Percentiles rank a stretch among this genome's conserved stretches.
These are phyloP conservation scores for Naganishia albida DNA, from an alignment of 1,284 basidiomycete species.

Conservation along the genomic window DNA sequence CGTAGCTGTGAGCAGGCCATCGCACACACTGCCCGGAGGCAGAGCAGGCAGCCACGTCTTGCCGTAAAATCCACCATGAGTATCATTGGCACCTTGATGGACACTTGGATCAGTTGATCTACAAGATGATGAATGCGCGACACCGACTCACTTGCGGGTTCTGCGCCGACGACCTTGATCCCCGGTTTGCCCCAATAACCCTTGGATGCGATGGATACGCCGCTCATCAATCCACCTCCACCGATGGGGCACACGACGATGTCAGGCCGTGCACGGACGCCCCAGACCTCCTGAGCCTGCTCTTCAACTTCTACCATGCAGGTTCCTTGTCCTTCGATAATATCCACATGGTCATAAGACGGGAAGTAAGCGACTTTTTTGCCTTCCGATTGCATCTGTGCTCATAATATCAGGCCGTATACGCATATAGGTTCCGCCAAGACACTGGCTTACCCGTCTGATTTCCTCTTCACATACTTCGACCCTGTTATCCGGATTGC, in stretches of 20 bases:
- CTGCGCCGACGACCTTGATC: constrained; percentile 36
- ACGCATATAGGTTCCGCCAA: background rate
- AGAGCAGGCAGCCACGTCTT: constrained; percentile 29
- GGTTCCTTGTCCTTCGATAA: constrained; percentile 42
- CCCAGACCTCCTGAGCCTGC: constrained; percentile 30
- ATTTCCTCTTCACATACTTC: constrained; percentile 39
- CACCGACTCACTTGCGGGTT: constrained; percentile 32
- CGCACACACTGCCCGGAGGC: constrained; percentile 26
- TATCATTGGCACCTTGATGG: constrained; percentile 26
- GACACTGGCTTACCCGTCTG: constrained; percentile 32
- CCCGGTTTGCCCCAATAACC: constrained; percentile 36
- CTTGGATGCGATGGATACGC: constrained; percentile 33
- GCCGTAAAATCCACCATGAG: constrained; percentile 16
- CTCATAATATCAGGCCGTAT: background rate
- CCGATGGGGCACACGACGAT: constrained; percentile 38
- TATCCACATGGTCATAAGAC: constrained; percentile 42
- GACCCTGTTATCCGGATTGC: constrained; percentile 34
- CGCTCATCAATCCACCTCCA: constrained; percentile 39
- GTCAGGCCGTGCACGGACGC: constrained; percentile 20
- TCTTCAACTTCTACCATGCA: constrained; percentile 37
- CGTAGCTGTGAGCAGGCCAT: constrained; percentile 30
- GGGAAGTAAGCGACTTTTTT: constrained; percentile 38
- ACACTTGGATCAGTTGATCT: background rate
- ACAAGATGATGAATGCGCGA: background rate
- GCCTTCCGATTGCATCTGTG: constrained; percentile 28